phyloP scores from a whole-genome alignment of 208 protist species.

The Phytomonas francai region DNA sequence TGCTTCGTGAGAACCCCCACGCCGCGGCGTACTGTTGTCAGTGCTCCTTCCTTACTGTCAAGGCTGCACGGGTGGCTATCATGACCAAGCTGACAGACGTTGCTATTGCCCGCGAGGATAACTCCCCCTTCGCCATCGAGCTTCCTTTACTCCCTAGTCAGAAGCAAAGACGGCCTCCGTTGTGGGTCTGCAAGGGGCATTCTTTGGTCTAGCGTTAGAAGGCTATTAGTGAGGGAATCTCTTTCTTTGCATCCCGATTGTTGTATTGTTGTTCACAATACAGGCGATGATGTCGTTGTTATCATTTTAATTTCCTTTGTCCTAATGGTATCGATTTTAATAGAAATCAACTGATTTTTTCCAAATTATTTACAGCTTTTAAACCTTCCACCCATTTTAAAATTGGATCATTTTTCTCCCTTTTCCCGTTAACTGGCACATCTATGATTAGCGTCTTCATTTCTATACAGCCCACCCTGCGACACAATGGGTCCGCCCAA shows the following conservation, averaged over 20 bases:
- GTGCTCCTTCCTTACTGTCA: slow-evolving; percentile 78
- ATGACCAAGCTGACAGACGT: slow-evolving; percentile 46
- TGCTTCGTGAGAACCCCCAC: slow-evolving; percentile 20
- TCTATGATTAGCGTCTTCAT: neutral
- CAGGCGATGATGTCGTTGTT: neutral
- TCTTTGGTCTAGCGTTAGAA: neutral
- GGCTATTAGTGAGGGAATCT: neutral
- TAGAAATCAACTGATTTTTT: neutral
- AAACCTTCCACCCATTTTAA: neutral
- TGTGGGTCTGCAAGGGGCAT: slow-evolving; percentile 35
- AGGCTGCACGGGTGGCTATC: slow-evolving; percentile 25
- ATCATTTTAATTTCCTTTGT: neutral
- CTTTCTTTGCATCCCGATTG: neutral
- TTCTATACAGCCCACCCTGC: slow-evolving; percentile 12
- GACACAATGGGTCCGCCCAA: slow-evolving; percentile 22
- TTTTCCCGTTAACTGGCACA: neutral
- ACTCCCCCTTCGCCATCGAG: slow-evolving; percentile 35
- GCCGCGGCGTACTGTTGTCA: slow-evolving; percentile 83
- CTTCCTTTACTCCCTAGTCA: slow-evolving; percentile 31
- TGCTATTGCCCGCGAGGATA: slow-evolving; percentile 14
- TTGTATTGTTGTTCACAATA: neutral
- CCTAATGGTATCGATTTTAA: neutral
- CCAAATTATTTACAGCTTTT: neutral
- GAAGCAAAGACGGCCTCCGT: slow-evolving; percentile 48
- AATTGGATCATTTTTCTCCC: slow-evolving; percentile 9